Base-by-base conservation (phyloP, 1,139 yeast species). In the Geotrichum macrosporum region DNA sequence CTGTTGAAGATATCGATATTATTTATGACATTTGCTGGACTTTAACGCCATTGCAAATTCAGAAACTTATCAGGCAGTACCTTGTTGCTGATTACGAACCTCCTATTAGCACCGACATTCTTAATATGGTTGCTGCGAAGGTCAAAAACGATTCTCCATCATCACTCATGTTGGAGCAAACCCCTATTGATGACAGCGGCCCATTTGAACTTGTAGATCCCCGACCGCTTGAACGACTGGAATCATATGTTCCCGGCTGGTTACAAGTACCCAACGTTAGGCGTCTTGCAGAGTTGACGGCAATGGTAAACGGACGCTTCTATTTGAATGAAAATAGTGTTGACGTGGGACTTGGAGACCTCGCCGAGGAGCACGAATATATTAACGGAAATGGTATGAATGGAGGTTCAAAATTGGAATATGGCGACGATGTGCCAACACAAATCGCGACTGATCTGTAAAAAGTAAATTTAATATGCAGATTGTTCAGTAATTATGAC, bases 181-280 rank as follows among this genome's bases (percentile, higher is more conserved):
- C 82, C 35, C 81, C 89, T 8, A 67, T 75, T 9, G 75, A 71
- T 50, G 76, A 73, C 50, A 67, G 81, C 55, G 96, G 95, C 2
- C 89, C 94, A 58, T 92, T 89, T 66, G 87, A 94, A 71, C 76
- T 81, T 53, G 84, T 87, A 48, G 84, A 79, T 51, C 82, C 94
- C 41, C 78, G 98, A 59, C 89, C 87, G 47, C 81, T 92, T 66
- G 80, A 86, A 49, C 78, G 88, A 62, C 89, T 94, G 44, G 97
- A 92, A 68, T 95, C 96, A 1, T 92, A 89, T 62, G 94, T 94
- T 53, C 99, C 99, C 35, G 94, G 95, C 1, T 85, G 94, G 87
- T 73, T 89, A 68, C 86, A 84, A 56, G 78, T 88, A 55, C 97
- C 97, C 38, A 82, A 79, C 33, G 81, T 94, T 41, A 84, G 94